Evolutionary conservation across 1,284 basidiomycete genomes (phyloP).

Genomic region (Ceratobasidium sp.): DNA sequence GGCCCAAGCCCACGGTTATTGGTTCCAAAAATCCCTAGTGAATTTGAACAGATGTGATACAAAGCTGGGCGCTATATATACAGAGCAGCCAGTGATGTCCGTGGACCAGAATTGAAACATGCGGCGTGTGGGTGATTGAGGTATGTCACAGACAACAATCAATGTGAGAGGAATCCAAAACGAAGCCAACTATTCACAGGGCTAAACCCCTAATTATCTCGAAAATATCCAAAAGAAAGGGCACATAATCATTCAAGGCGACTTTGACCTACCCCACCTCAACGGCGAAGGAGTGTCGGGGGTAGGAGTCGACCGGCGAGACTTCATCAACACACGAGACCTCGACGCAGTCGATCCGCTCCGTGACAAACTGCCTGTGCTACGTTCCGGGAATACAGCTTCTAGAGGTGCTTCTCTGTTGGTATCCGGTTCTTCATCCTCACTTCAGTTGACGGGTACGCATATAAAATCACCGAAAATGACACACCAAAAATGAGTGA

Average conservation of each 20-base stretch:
- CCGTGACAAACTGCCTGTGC: background rate
- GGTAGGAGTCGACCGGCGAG: background rate
- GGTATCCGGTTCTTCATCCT: conserved; percentile 4
- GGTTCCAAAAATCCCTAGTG: too few species aligned
- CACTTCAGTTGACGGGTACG: background rate
- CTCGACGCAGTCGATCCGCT: conserved; percentile 9
- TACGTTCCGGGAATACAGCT: background rate
- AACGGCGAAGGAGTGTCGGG: background rate
- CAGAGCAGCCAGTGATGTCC: conserved; percentile 12
- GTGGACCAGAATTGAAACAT: background rate
- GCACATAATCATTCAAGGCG: background rate
- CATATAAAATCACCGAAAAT: conserved; percentile 1
- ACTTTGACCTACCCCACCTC: conserved; percentile 8
- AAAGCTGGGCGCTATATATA: conserved; percentile 16
- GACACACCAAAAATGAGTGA: conserved; percentile 16
- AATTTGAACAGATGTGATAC: conserved; percentile 7
- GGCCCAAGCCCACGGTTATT: background rate
- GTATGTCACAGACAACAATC: conserved; percentile 3
- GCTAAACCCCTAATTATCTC: background rate
- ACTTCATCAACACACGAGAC: background rate
- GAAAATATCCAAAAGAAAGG: background rate
- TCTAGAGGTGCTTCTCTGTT: background rate
- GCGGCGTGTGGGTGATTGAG: conserved; percentile 3
- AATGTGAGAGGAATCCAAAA: background rate
- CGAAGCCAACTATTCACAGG: background rate